Percentiles rank a stretch among this genome's conserved stretches.
Evolutionary conservation across 305 asterid species (phyloP).

Genomic region (Fraxinus velutina): DNA sequence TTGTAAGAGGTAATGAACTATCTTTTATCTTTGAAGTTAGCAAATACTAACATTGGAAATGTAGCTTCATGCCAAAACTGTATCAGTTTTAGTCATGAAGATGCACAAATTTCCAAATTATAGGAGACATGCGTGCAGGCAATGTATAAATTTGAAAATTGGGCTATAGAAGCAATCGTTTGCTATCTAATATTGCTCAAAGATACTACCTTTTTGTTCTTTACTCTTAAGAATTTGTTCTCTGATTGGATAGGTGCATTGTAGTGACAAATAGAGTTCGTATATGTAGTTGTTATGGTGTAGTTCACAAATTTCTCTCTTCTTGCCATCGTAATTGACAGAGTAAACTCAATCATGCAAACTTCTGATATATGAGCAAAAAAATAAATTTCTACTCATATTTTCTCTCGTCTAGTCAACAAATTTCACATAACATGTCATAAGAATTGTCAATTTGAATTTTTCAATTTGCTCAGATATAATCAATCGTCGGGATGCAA

Average conservation of each 20-base stretch:
- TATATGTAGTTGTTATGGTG: not conserved
- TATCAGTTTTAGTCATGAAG: not conserved
- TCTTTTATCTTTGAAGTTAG: not conserved
- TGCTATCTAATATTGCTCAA: not conserved
- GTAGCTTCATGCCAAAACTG: not conserved
- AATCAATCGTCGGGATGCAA: not conserved
- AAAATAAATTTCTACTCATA: not conserved
- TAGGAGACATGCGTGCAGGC: not conserved
- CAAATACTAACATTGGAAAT: not conserved
- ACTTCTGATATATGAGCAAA: not conserved
- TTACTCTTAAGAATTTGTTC: not conserved
- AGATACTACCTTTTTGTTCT: not conserved
- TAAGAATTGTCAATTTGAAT: not conserved
- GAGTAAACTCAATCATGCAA: not conserved
- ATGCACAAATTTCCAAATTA: not conserved
- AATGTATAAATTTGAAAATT: not conserved
- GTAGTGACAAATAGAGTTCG: not conserved
- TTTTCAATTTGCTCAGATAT: not conserved
- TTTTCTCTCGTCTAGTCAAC: not conserved
- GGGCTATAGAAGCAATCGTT: not conserved
- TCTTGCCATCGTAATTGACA: not conserved
- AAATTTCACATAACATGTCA: not conserved
- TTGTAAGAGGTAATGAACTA: not conserved
- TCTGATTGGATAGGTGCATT: not conserved
- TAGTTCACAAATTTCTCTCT: not conserved